These are phyloP conservation scores for Nissolia schottii DNA, from an alignment of 306 rosid genomes.

Conservation along the genomic window DNA sequence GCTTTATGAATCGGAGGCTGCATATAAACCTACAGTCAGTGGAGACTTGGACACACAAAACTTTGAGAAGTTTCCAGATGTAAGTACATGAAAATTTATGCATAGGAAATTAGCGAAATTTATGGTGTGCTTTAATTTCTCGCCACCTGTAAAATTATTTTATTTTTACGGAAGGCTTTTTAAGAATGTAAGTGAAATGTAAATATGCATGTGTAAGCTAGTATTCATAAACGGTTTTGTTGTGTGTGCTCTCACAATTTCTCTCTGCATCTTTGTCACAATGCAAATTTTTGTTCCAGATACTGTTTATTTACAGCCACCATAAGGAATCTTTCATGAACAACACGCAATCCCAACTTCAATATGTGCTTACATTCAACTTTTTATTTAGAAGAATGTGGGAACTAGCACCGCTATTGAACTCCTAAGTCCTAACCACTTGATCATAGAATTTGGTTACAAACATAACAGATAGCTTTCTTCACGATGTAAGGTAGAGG, in stretches of 20 bases:
- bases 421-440: not conserved
- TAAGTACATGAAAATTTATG: conserved; percentile 41
- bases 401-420: too few relatives aligned
- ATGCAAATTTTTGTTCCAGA: conserved; percentile 10
- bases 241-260: not conserved
- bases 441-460: not conserved
- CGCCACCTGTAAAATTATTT: conserved; percentile 3
- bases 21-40: conserved; percentile 72
- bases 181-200: conserved; percentile 7
- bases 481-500: not conserved
- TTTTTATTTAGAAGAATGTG: not conserved
- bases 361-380: not conserved
- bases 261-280: not conserved
- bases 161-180: not conserved
- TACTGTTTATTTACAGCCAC: not conserved
- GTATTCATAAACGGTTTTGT: conserved; percentile 6
- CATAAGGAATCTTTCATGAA: conserved; percentile 1
- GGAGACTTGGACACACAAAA: conserved; percentile 97
- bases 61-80: conserved; percentile 96
- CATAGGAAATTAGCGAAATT: conserved; percentile 8
- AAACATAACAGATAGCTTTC: not conserved
- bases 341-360: not conserved
- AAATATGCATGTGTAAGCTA: conserved; percentile 7
- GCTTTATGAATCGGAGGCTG: conserved; percentile 94
- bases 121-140: not conserved